Evolutionary conservation across 495 filamentous ascomycete species (phyloP), one percentile per base, ranked within the genome.

Genomic region (Rhizodiscina lignyota): DNA sequence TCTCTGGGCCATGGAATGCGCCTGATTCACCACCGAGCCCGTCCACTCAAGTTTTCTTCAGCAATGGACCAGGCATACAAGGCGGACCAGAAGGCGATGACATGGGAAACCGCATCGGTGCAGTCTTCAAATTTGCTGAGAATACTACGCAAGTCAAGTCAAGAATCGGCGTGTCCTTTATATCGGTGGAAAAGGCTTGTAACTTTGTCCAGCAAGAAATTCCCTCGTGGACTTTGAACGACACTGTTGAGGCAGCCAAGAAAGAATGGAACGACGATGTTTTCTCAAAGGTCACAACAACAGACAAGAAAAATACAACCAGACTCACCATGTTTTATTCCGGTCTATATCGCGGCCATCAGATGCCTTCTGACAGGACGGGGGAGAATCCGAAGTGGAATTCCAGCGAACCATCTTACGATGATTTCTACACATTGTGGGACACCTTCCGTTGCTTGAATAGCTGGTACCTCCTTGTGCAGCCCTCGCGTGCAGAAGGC

Each of bases 341-440:
- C 0, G 70, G 70, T 2, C 45, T 83, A 1, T 79, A 79, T 39
- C 70, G 72, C 41, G 79, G 80, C 70, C 66, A 70, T 35, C 44
- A 80, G 16, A 63, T 82, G 22, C 78, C 78, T 0, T 76, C 75
- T 2, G 78, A 83, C 47, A 67, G 72, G 30, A 82, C 77, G 0
- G 74, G 72, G 0, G 78, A 82, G 47, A 83, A 82, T 43, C 76
- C 78, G 0, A 49, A 60, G 4, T 83, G 78, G 75, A 48, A 43
- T 4, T 79, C 74, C 4, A 41, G 38, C 1, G 78, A 82, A 50
- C 78, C 78, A 11, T 83, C 71, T 41, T 74, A 68, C 36, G 65
- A 69, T 33, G 68, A 73, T 22, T 58, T 64, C 15, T 73, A 68
- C 47, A 72, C 66, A 39, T 56, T 67, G 17, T 73, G 68, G 67